phyloP scores from a whole-genome alignment of 1,284 basidiomycete species.

The Microbotryum scabiosae region DNA sequence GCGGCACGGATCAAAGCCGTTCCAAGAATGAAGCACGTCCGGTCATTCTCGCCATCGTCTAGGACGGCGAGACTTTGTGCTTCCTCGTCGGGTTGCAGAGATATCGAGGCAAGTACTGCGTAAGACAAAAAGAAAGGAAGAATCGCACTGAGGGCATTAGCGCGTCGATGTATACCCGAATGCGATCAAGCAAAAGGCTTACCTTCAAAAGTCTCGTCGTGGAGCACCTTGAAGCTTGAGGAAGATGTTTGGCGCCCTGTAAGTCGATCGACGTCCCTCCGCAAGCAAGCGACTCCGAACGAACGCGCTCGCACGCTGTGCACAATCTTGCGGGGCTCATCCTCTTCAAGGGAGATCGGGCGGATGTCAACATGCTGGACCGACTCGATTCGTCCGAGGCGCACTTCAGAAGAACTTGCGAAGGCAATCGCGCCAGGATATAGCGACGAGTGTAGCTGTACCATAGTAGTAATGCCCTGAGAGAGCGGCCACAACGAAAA shows the following conservation, averaged over 20 bases:
- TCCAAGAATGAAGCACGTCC: conserved; percentile 25
- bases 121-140: background rate
- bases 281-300: conserved; percentile 29
- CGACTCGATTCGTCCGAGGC: conserved; percentile 35
- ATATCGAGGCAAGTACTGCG: conserved; percentile 5
- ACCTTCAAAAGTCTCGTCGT: conserved; percentile 29
- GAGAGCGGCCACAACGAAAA: background rate
- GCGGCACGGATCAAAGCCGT: conserved; percentile 10
- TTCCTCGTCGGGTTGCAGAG: conserved; percentile 7
- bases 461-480: conserved; percentile 31
- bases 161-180: background rate
- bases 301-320: conserved; percentile 17
- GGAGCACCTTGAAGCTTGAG: conserved; percentile 24
- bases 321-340: conserved; percentile 39
- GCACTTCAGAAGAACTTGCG: conserved; percentile 25
- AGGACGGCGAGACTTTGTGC: conserved; percentile 14
- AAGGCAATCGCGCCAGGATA: conserved; percentile 26
- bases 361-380: conserved; percentile 37
- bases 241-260: conserved; percentile 13
- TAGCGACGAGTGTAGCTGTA: conserved; percentile 20
- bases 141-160: background rate
- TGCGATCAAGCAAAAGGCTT: too few species aligned
- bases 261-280: conserved; percentile 27
- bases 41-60: background rate
- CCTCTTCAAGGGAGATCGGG: conserved; percentile 37